Base-by-base conservation (phyloP, 768 basidiomycete genomes). In the Lepiota brunneoincarnata region DNA sequence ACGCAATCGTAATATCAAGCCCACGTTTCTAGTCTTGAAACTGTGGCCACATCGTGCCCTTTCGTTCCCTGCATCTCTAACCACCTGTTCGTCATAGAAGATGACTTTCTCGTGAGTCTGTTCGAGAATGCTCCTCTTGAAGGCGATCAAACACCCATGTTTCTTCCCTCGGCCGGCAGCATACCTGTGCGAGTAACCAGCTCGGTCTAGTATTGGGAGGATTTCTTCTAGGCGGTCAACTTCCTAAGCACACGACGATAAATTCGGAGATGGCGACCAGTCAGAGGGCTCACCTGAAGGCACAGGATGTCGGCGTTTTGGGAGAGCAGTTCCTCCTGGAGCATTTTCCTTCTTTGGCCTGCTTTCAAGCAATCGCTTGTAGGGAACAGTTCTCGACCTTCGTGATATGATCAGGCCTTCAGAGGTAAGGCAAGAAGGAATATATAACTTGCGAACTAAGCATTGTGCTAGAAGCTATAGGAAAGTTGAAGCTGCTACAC, bases 101-200 rank as follows among this genome's bases (percentile, higher is more conserved):
- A 96, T 69, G n/a, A 73, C 66, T 49, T 72, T 70, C 35, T 80
- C 69, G 2, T 69, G 76, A 18, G 77, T 55, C 55, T 78, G 69
- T 23, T 67, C 69, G 63, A 83, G 92, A 14, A 69, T 58, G 21
- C 71, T 65, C 18, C 73, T 70, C 56, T 83, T 83, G 70, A 82
- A 93, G 0, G 88, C 84, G 55, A 97, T 82, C 49, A 96, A 80
- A 65, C 90, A 89, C 1, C 94, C 94, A 58, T 98, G 94, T 42
- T 79, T 81, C 71, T 98, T 98, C 6, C 72, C 70, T 17, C 79
- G 84, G 9, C 91, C 93, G 34, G 81, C 75, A 6, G 83, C 84
- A 67, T 83, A 87, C 46, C 82, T 77, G 63, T 82, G 69, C 7
- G 72, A 68, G 66, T 93, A 94, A 9, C 82, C 82, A 11, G 82